phyloP scores from a whole-genome alignment of 768 basidiomycete genomes.

The Trametes meyenii region DNA sequence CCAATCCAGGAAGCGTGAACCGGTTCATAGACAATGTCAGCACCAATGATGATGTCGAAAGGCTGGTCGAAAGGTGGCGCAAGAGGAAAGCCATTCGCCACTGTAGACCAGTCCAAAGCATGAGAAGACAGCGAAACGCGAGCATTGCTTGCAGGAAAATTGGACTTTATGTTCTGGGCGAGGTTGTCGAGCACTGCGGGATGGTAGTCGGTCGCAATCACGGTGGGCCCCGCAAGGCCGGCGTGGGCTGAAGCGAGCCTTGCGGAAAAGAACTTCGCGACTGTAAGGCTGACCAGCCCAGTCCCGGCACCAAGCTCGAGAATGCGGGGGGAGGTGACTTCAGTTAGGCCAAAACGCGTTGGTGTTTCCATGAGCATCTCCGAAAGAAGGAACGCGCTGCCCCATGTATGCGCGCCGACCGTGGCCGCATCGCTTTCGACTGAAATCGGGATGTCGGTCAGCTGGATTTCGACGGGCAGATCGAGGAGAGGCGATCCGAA shows the following conservation, averaged over 20 bases:
- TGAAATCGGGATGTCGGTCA: constrained; percentile 67
- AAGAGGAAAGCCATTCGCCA: constrained; percentile 2
- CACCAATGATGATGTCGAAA: constrained; percentile 55
- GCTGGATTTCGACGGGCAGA: constrained; percentile 39
- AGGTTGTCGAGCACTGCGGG: constrained; percentile 52
- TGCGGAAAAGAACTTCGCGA: constrained; percentile 35
- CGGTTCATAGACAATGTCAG: constrained; percentile 58
- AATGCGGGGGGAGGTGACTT: constrained; percentile 35
- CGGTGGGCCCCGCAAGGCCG: not conserved
- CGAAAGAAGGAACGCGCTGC: constrained; percentile 78
- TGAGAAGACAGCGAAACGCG: constrained; percentile 30
- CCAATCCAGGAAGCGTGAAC: constrained; percentile 52
- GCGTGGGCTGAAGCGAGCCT: not conserved
- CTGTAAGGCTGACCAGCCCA: constrained; percentile 51
- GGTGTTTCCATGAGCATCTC: constrained; percentile 70
- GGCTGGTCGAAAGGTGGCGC: constrained; percentile 33
- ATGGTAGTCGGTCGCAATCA: constrained; percentile 55
- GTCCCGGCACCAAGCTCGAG: constrained; percentile 64
- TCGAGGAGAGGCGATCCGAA: constrained; percentile 38
- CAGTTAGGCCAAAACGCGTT: constrained; percentile 46
- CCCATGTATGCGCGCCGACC: constrained; percentile 90
- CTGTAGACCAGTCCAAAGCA: constrained; percentile 45
- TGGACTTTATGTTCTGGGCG: constrained; percentile 43
- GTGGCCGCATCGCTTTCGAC: constrained; percentile 70
- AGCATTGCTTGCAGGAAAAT: constrained; percentile 29